phyloP scores from a whole-genome alignment of 805 yeast species.

The Sugiyamaella chiloensis region DNA sequence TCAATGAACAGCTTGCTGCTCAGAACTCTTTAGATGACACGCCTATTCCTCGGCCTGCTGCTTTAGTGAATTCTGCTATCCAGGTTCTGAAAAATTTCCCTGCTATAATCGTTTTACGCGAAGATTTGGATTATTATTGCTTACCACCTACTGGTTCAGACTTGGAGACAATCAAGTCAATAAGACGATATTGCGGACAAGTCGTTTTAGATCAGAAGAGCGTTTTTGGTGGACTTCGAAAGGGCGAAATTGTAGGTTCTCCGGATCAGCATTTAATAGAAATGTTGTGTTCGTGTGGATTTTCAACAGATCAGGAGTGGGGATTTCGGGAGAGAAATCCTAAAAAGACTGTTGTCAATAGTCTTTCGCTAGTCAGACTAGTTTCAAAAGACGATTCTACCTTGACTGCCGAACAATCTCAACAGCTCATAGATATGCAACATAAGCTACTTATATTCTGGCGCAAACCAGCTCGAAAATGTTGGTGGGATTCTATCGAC shows the following conservation, averaged over 20 bases:
- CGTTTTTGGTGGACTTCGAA: slow-evolving; percentile 72
- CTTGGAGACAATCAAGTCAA: slow-evolving; percentile 54
- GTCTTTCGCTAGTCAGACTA: slow-evolving; percentile 66
- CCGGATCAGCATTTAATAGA: slow-evolving; percentile 94
- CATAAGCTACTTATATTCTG: slow-evolving; percentile 81
- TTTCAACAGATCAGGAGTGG: slow-evolving; percentile 66
- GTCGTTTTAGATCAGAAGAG: slow-evolving; percentile 52
- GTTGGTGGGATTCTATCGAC: slow-evolving; percentile 81
- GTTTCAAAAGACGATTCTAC: slow-evolving; percentile 7
- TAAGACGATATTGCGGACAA: slow-evolving; percentile 74
- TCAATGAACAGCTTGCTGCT: not conserved
- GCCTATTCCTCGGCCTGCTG: not conserved
- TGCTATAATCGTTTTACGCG: slow-evolving; percentile 85
- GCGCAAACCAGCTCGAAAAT: slow-evolving; percentile 97
- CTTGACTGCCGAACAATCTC: not conserved
- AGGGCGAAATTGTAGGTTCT: slow-evolving; percentile 50
- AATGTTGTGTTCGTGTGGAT: slow-evolving; percentile 92
- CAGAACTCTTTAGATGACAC: not conserved
- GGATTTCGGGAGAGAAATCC: slow-evolving; percentile 89
- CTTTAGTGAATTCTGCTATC: slow-evolving; percentile 12
- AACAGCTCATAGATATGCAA: slow-evolving; percentile 20
- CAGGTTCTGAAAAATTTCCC: slow-evolving; percentile 43
- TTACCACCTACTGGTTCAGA: slow-evolving; percentile 68
- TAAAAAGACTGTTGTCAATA: slow-evolving; percentile 78
- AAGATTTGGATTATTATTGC: slow-evolving; percentile 90